Evolutionary conservation across 2,329 filamentous ascomycete genomes (phyloP), one percentile per base, ranked within the genome.

Genomic region (Colletotrichum lentis): DNA sequence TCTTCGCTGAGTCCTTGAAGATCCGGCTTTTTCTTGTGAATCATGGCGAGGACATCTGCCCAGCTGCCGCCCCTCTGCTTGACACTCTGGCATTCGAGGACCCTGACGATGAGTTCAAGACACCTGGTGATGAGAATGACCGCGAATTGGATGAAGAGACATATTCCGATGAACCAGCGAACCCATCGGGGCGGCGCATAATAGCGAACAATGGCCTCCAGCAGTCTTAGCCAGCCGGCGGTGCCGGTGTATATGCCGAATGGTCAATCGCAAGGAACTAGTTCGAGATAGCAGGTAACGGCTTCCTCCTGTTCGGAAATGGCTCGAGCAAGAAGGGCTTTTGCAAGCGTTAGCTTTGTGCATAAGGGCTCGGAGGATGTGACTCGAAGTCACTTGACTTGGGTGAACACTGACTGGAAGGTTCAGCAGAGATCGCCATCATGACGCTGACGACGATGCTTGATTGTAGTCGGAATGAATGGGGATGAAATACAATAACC

Each of bases 111-210:
- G 8, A 47, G n/a, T 5, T 63, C 41, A 14, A 63, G 52, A 39
- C 52, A 62, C 16, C 16, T 46, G 12, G 20, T 16, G 12, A 39
- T 22, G 14, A 22, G 22, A 3, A 16, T 16, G 16, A 35, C 6
- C 1, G 47, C 3, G 0, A 47, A 39, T 20, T 52, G 41, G 12
- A 55, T 8, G 1, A 63, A 18, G 2, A 63, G 12, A 5, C 22
- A 11, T 6, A 4, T 12, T 5, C 60, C 52, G 1, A 63, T 63
- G 0, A 43, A 3, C 12, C n/a, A 55, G 7, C 60, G 43, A 5
- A 27, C 52, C 60, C 52, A 63, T 20, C 50, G 47, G 5, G 60
- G 60, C 31, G 52, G 60, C 2, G 31, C 52, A 27, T 63, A 63
- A 41, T 63, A 63, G n/a, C 49, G 27, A 31, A 49, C 5, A 11